Evolutionary conservation across 129 eudicot genomes (phyloP), one percentile per base, ranked within the genome.

Genomic region (Tanacetum coccineum): DNA sequence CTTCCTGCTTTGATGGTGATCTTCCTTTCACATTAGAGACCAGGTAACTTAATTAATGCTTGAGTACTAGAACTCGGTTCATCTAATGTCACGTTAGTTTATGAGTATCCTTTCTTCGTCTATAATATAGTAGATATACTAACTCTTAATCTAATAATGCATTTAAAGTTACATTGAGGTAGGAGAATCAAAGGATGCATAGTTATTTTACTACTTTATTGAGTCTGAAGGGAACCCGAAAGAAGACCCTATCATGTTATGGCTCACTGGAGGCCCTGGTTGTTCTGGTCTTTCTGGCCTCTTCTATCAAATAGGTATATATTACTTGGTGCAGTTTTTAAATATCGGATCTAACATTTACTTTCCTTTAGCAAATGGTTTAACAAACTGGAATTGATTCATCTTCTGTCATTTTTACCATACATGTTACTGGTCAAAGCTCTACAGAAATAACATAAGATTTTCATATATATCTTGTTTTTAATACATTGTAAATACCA

Each of bases 21-120:
- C 72, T 80, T 32, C 80, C 83, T 49, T 80, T 80, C 61, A 74
- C 59, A 70, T 77, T 74, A n/a, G 84, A 80, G 70, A 80, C 80
- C 3, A 77, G 84, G 80, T 80, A 71, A 25, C 30, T 2, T 26
- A 36, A 6, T 32, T 10, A n/a, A n/a, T n/a, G n/a, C n/a, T n/a
- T n/a, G n/a, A n/a, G n/a, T n/a, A n/a, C n/a, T n/a, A n/a, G n/a
- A 36, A 51, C 52, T 36, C 1, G 11, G 9, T 63, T 20, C 13
- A n/a, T 48, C 15, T 40, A 25, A 14, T 48, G 9, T 8, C 30
- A n/a, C 6, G 12, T 9, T 4, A 49, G 18, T 67, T 6, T 65
- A 17, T 56, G 36, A 14, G 15, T 40, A 0, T 36, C 18, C 20
- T 22, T 26, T 19, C 2, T 55, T 39, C 6, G 42, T 4, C 42